Evolutionary conservation across 1,284 basidiomycete genomes (phyloP).

Genomic region (Pterula multifida): DNA sequence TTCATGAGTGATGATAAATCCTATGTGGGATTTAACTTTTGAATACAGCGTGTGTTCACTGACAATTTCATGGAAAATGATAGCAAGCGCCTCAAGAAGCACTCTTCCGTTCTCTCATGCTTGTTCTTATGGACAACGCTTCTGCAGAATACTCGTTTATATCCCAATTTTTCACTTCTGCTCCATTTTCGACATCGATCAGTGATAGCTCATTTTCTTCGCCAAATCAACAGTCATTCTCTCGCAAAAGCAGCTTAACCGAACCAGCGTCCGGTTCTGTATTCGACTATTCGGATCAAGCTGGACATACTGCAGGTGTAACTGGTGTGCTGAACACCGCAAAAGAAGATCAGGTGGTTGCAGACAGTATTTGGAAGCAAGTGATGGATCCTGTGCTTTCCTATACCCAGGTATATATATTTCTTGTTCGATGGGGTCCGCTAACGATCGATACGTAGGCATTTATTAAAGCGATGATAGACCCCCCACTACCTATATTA

Average conservation of each 20-base stretch:
- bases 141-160: slow-evolving; percentile 86
- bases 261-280: background rate
- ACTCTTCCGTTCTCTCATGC: slow-evolving; percentile 69
- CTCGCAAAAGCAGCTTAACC: background rate
- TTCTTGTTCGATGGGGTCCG: slow-evolving; percentile 9
- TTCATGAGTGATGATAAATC: slow-evolving; percentile 81
- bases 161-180: slow-evolving; percentile 63
- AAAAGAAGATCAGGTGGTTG: slow-evolving; percentile 47
- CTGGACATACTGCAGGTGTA: slow-evolving; percentile 25
- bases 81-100: slow-evolving; percentile 81
- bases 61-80: slow-evolving; percentile 7
- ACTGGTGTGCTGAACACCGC: slow-evolving; percentile 12
- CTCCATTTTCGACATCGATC: slow-evolving; percentile 17
- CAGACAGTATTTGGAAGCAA: slow-evolving; percentile 75
- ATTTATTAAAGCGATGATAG: slow-evolving; percentile 53
- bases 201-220: background rate
- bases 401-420: slow-evolving; percentile 53
- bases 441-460: slow-evolving; percentile 28
- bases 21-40: slow-evolving; percentile 40
- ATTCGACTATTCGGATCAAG: slow-evolving; percentile 7
- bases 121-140: slow-evolving; percentile 90
- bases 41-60: slow-evolving; percentile 4
- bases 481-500: slow-evolving; percentile 58
- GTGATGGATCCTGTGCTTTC: slow-evolving; percentile 82
- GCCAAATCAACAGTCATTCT: background rate